Base-by-base conservation (phyloP, 768 basidiomycete species). In the Trametes punicea region DNA sequence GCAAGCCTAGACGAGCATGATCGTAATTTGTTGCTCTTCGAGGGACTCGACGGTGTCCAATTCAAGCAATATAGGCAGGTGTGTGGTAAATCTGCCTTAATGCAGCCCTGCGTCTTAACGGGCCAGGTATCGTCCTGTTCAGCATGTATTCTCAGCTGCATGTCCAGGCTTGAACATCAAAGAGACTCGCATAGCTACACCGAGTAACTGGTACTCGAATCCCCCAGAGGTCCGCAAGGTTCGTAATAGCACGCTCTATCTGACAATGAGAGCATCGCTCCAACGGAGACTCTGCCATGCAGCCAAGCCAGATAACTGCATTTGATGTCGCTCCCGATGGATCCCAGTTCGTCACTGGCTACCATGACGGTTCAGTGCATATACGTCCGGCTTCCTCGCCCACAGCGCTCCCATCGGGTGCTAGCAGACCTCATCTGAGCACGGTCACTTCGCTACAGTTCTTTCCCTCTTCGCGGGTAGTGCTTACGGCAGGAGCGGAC, bases 381-480 rank as follows among this genome's bases (percentile, higher is more conserved):
- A 70, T 85, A 18, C 80, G 77, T 54, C 77, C 81, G 2, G 70
- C 70, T 6, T 20, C 57, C 45, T 65, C 54, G 51, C 44, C 65
- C 8, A 39, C 56, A n/a, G 56, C 56, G 30, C 47, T 39, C 20
- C 64, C 68, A 10, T 64, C 51, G 26, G 64, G 67, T 20, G 71
- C 67, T 20, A 72, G 75, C 23, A 71, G 70, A 53, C 69, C 76
- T 0, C 82, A 85, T 61, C 69, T 80, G 18, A 83, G 80, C 69
- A 77, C 77, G 1, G 73, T 82, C n/a, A 79, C 79, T 2, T 75
- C 77, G 20, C 69, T 86, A 25, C 75, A 74, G 39, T 87, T 85
- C 74, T 87, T 88, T 70, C 87, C 87, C 1, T 88, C 85, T 0
- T 84, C 81, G 10, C 75, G 83, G 36, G 89, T 91, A 15, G 73